Conservation (phyloP, 257 asterid genomes). For the Ajuga chamaepitys region DNA sequence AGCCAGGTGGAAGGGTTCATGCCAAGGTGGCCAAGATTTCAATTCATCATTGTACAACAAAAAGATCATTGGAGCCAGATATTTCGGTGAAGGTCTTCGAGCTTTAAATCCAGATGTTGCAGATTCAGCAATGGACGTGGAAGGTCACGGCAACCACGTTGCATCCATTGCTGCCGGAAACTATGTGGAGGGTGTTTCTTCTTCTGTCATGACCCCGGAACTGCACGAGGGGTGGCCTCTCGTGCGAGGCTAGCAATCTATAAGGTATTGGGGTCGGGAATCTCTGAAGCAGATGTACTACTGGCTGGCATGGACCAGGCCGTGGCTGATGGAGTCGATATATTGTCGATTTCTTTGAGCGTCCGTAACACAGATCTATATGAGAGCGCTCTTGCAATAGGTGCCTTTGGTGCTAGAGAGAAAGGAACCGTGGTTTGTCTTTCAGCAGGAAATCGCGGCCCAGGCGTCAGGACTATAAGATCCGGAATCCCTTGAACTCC, state of each 20-base stretch:
- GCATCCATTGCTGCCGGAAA: slow-evolving; percentile 23
- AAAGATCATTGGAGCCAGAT: slow-evolving; percentile 27
- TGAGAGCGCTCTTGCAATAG: slow-evolving; percentile 17
- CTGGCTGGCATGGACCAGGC: slow-evolving; percentile 28
- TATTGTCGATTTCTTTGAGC: slow-evolving; percentile 7
- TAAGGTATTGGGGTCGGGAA: not conserved
- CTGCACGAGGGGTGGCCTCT: slow-evolving; percentile 17
- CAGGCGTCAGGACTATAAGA: not conserved
- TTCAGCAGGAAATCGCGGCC: slow-evolving; percentile 23
- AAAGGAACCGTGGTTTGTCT: slow-evolving; percentile 16
- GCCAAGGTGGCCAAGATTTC: slow-evolving; percentile 31
- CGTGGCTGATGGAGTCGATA: slow-evolving; percentile 25
- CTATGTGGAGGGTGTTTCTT: slow-evolving; percentile 1
- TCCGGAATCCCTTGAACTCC: slow-evolving; percentile 24
- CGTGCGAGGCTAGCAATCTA: slow-evolving; percentile 13
- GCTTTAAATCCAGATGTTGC: not conserved
- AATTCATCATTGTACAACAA: slow-evolving; percentile 34
- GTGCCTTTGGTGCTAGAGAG: slow-evolving; percentile 24
- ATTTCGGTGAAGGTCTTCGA: not conserved
- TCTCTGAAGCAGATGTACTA: not conserved
- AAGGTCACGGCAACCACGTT: slow-evolving; percentile 17
- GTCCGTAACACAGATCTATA: not conserved
- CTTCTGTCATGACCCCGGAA: slow-evolving; percentile 16
- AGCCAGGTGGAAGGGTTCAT: slow-evolving; percentile 36
- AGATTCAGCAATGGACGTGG: slow-evolving; percentile 10